phyloP scores from a whole-genome alignment of 768 basidiomycete genomes.

The Phlegmacium glaucopus region DNA sequence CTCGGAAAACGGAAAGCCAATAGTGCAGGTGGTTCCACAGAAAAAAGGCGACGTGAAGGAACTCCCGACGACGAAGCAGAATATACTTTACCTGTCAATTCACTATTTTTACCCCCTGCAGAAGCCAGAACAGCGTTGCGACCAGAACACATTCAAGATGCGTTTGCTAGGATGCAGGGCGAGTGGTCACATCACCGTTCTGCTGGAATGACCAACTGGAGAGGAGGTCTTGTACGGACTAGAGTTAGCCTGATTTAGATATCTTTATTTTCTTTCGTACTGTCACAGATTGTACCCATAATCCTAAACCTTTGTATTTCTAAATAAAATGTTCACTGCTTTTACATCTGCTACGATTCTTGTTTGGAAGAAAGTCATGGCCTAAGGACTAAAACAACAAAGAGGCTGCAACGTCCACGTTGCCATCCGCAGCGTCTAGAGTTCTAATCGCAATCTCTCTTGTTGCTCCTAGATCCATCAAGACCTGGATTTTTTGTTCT shows the following conservation, averaged over 20 bases:
- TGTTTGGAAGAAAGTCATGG: background rate
- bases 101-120: slow-evolving; percentile 78
- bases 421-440: slow-evolving; percentile 79
- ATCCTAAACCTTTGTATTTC: background rate
- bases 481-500: slow-evolving; percentile 57
- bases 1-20: slow-evolving; percentile 69
- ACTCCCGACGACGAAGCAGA: slow-evolving; percentile 62
- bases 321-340: slow-evolving; percentile 10
- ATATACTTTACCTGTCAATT: slow-evolving; percentile 62
- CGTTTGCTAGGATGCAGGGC: slow-evolving; percentile 85
- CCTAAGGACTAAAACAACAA: slow-evolving; percentile 61
- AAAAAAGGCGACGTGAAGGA: slow-evolving; percentile 53
- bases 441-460: slow-evolving; percentile 75
- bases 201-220: slow-evolving; percentile 87
- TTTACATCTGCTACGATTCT: slow-evolving; percentile 3
- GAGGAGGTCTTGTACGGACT: slow-evolving; percentile 79
- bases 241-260: slow-evolving; percentile 72
- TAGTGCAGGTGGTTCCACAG: slow-evolving; percentile 42
- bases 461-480: slow-evolving; percentile 77
- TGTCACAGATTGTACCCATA: background rate
- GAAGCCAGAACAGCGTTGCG: slow-evolving; percentile 76
- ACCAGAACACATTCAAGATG: slow-evolving; percentile 88
- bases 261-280: slow-evolving; percentile 17
- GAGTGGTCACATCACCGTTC: slow-evolving; percentile 80
- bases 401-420: slow-evolving; percentile 86